Evolutionary conservation across 177 flowering plant genomes (phyloP).

Genomic region (Tripterygium wilfordii): DNA sequence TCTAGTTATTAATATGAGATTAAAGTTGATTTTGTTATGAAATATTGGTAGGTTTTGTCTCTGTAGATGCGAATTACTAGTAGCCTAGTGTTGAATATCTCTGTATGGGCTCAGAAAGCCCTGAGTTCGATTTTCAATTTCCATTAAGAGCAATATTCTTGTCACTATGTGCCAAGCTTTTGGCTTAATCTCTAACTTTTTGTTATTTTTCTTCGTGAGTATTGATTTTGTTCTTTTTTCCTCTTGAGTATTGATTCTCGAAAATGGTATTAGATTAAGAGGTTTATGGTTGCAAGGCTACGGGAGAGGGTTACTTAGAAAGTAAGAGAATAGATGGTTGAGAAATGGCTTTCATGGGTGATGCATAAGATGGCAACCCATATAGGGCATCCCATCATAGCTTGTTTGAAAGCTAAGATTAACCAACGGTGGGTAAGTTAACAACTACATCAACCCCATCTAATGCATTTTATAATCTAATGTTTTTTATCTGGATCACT

Average conservation of each 20-base stretch:
- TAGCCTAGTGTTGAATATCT: too few species aligned
- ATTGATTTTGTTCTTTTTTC: too few species aligned
- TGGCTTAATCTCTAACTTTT: too few species aligned
- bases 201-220: too few species aligned
- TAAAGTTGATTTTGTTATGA: too few species aligned
- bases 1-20: too few species aligned
- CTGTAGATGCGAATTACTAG: too few species aligned
- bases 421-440: slow-evolving; percentile 17
- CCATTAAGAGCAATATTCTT: too few species aligned
- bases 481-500: background rate
- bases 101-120: too few species aligned
- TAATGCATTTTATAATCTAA: background rate
- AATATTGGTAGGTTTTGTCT: too few species aligned
- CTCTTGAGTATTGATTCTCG: background rate
- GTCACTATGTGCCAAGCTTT: too few species aligned
- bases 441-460: slow-evolving; percentile 2
- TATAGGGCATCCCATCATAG: background rate
- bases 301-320: background rate
- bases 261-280: background rate
- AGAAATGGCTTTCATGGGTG: slow-evolving; percentile 32
- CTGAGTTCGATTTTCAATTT: too few species aligned
- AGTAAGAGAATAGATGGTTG: slow-evolving; percentile 17
- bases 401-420: slow-evolving; percentile 28
- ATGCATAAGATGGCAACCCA: slow-evolving; percentile 7
- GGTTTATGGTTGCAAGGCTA: background rate